These are phyloP conservation scores for Geotrichum fermentans DNA, from an alignment of 1,139 yeast genomes.

Conservation along the genomic window DNA sequence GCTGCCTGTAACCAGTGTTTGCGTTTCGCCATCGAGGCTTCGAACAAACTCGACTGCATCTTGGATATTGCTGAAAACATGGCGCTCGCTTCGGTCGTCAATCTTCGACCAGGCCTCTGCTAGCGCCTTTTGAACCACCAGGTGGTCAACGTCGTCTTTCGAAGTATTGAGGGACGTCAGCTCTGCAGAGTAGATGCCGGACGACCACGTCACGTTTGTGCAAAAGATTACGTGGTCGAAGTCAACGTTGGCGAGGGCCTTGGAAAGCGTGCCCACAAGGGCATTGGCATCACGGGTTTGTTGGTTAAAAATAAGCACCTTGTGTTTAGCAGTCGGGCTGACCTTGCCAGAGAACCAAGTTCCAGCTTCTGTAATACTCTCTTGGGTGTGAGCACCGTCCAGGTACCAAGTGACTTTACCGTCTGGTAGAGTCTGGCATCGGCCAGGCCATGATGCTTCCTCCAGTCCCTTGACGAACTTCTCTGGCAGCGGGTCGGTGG, in stretches of 20 bases:
- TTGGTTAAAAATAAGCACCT: conserved; percentile 77
- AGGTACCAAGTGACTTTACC: conserved; percentile 64
- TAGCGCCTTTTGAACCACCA: conserved; percentile 75
- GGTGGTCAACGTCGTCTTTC: conserved; percentile 65
- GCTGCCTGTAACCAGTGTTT: conserved; percentile 91
- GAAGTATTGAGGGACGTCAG: conserved; percentile 80
- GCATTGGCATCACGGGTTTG: conserved; percentile 83
- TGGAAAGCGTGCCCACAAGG: conserved; percentile 52
- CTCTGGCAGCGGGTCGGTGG: conserved; percentile 47
- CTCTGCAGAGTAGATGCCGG: conserved; percentile 76
- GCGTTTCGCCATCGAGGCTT: conserved; percentile 39
- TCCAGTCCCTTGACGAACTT: conserved; percentile 62
- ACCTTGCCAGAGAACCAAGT: conserved; percentile 62
- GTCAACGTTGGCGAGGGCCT: conserved; percentile 36
- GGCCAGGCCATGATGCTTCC: conserved; percentile 82
- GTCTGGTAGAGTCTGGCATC: conserved; percentile 70
- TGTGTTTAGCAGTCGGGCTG: conserved; percentile 24
- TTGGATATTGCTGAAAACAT: conserved; percentile 71
- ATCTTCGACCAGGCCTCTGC: conserved; percentile 64
- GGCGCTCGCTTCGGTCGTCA: conserved; percentile 46
- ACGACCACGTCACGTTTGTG: conserved; percentile 87
- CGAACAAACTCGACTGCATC: conserved; percentile 56
- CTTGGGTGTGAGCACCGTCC: conserved; percentile 96
- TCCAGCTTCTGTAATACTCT: conserved; percentile 75
- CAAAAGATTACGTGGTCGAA: conserved; percentile 81